Conservation (phyloP, 2,329 filamentous ascomycete genomes). For the Cordyceps cicadae region DNA sequence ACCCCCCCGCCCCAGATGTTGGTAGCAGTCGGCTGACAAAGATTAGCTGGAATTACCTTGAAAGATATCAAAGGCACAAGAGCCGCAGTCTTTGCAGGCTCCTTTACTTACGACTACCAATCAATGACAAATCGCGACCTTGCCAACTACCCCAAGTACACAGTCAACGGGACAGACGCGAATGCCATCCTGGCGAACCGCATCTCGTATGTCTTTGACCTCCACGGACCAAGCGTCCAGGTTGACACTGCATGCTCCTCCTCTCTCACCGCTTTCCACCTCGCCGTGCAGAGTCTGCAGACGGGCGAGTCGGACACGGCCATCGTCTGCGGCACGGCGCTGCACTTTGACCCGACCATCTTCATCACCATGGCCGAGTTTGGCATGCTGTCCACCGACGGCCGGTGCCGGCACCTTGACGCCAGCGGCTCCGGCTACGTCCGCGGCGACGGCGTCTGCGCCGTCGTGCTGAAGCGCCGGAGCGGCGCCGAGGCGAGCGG, state of each 20-base stretch:
- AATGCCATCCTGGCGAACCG: constrained; percentile 25
- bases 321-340: constrained; percentile 18
- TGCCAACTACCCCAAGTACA: constrained; percentile 27
- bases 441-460: constrained; percentile 38
- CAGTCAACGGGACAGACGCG: constrained; percentile 21
- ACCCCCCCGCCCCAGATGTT: not conserved
- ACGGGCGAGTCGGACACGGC: constrained; percentile 21
- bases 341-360: constrained; percentile 19
- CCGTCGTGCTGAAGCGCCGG: constrained; percentile 37
- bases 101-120: constrained; percentile 22
- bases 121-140: constrained; percentile 20
- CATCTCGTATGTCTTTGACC: constrained; percentile 28
- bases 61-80: constrained; percentile 15
- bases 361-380: constrained; percentile 8
- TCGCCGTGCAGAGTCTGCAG: constrained; percentile 24
- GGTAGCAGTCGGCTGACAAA: not conserved
- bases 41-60: constrained; percentile 11
- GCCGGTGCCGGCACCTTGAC: constrained; percentile 25
- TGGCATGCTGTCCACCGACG: not conserved
- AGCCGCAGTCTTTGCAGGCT: constrained; percentile 24
- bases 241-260: constrained; percentile 34
- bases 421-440: constrained; percentile 37
- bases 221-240: constrained; percentile 28
- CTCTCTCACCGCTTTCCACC: constrained; percentile 26
- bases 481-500: constrained; percentile 33